These are phyloP conservation scores for Dissophora ornata DNA, from an alignment of 192 early-diverging fungal species.

Conservation along the genomic window DNA sequence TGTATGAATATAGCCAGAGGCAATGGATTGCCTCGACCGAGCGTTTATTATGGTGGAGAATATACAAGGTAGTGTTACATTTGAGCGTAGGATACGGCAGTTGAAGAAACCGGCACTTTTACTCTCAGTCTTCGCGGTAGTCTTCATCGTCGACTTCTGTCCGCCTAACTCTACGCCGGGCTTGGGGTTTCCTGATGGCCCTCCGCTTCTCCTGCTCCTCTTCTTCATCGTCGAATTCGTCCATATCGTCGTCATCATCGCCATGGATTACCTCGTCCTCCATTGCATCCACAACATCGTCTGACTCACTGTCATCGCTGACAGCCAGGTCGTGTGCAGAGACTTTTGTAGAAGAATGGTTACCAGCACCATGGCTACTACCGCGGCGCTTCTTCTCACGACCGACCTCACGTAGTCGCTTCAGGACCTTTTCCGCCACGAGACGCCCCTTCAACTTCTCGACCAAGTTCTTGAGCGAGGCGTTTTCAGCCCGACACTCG, in stretches of 20 bases:
- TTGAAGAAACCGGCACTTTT: too few relatives aligned
- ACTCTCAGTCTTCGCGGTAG: neutral
- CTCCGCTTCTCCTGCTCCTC: conserved; percentile 3
- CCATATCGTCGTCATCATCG: neutral
- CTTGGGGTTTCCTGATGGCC: neutral
- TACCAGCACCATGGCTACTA: neutral
- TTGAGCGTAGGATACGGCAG: too few relatives aligned
- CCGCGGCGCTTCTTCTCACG: conserved; percentile 31
- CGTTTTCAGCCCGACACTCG: conserved; percentile 62
- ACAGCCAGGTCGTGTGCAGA: conserved; percentile 14
- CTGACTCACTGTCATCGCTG: conserved; percentile 21
- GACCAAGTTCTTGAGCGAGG: conserved; percentile 54
- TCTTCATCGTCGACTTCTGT: too few relatives aligned
- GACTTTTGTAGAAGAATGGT: neutral
- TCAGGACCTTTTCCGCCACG: conserved; percentile 66
- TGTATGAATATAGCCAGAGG: too few relatives aligned
- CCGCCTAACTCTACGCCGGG: neutral
- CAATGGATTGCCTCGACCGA: too few relatives aligned
- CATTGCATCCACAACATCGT: conserved; percentile 4
- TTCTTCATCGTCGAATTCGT: neutral
- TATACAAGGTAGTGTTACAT: too few relatives aligned
- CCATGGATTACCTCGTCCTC: conserved; percentile 16
- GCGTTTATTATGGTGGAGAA: too few relatives aligned
- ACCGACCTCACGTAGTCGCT: conserved; percentile 56
- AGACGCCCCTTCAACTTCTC: conserved; percentile 65